phyloP scores from a whole-genome alignment of 495 filamentous ascomycete genomes.

The Penicillium dipodomyicola region DNA sequence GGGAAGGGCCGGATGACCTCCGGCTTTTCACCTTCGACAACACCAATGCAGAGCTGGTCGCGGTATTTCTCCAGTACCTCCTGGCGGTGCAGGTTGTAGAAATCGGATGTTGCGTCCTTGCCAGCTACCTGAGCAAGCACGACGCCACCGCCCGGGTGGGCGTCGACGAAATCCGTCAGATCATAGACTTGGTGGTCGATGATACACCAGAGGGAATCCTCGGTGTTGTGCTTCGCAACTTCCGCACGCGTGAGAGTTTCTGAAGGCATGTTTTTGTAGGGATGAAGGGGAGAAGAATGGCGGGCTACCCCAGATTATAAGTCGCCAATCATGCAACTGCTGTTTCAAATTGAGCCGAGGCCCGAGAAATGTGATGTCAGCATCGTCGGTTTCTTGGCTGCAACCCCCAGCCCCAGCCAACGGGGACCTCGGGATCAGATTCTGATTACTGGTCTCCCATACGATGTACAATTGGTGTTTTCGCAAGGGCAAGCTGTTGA shows the following conservation, averaged over 20 bases:
- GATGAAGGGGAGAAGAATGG: not conserved
- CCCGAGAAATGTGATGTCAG: constrained; percentile 11
- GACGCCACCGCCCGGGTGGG: constrained; percentile 59
- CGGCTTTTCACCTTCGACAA: constrained; percentile 69
- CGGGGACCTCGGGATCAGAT: not conserved
- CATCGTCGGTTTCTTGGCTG: not conserved
- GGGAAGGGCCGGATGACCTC: constrained; percentile 67
- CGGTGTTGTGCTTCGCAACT: constrained; percentile 52
- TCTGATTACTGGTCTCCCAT: not conserved
- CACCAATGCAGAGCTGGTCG: constrained; percentile 68
- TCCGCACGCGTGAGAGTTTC: constrained; percentile 45
- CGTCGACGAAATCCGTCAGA: constrained; percentile 55
- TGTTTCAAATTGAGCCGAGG: constrained; percentile 15
- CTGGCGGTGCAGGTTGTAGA: constrained; percentile 60
- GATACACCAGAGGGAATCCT: constrained; percentile 56
- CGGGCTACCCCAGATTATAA: constrained; percentile 8
- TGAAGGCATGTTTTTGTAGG: constrained; percentile 23
- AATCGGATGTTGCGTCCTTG: constrained; percentile 54
- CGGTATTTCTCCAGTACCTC: constrained; percentile 71
- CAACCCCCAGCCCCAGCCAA: not conserved
- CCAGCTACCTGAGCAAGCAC: constrained; percentile 56
- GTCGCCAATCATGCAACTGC: constrained; percentile 10
- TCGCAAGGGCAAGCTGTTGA: not conserved
- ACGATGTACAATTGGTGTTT: not conserved
- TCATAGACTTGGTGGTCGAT: constrained; percentile 61